Evolutionary conservation across 371 early-diverging fungal species (phyloP).

Genomic region (Saksenaea oblongispora): DNA sequence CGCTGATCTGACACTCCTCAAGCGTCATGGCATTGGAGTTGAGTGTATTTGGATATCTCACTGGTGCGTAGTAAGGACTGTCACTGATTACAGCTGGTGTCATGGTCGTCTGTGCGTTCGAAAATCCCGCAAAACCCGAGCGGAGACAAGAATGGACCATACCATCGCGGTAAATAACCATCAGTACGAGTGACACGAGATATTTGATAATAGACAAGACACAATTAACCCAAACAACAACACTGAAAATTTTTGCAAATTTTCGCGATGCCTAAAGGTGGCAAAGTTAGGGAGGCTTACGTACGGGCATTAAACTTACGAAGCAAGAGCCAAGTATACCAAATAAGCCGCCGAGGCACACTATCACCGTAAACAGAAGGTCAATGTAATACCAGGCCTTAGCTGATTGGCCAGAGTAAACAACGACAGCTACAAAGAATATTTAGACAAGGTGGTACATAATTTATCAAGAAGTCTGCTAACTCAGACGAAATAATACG

Average conservation of each 20-base stretch:
- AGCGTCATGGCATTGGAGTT: conserved; percentile 34
- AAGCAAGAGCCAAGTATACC: conserved; percentile 48
- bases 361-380: conserved; percentile 37
- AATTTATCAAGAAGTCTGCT: background rate
- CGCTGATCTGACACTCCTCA: conserved; percentile 29
- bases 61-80: conserved; percentile 44
- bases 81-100: conserved; percentile 25
- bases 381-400: conserved; percentile 49
- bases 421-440: conserved; percentile 32
- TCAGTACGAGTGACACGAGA: conserved; percentile 38
- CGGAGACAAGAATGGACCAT: conserved; percentile 43
- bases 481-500: conserved; percentile 1
- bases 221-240: conserved; percentile 46
- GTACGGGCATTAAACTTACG: conserved; percentile 25
- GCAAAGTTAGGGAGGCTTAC: background rate
- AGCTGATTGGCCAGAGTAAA: conserved; percentile 49
- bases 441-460: conserved; percentile 1
- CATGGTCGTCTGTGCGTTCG: conserved; percentile 36
- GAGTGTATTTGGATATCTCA: conserved; percentile 40
- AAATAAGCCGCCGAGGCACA: conserved; percentile 42
- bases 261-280: conserved; percentile 37
- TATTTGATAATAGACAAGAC: conserved; percentile 43
- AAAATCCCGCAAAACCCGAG: conserved; percentile 43
- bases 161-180: conserved; percentile 30
- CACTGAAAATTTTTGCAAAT: conserved; percentile 44